phyloP scores from a whole-genome alignment of 139 green algal genomes.

The Chlamydomonas sphaeroides region DNA sequence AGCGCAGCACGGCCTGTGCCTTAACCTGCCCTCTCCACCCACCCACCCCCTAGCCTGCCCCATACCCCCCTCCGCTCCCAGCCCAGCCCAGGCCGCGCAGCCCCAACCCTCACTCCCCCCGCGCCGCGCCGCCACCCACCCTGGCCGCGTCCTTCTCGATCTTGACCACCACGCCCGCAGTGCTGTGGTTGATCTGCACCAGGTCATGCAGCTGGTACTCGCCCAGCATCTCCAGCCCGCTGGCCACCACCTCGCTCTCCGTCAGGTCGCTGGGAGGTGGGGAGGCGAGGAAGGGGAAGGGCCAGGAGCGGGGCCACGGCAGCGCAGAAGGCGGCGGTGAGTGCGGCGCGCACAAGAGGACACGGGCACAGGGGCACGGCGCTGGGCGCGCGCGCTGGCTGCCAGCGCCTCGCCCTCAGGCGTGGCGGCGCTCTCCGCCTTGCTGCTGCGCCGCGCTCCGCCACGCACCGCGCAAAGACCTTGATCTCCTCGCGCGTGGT shows the following conservation, averaged over 20 bases:
- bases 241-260: conserved; percentile 58
- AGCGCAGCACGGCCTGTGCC: no score
- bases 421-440: background rate
- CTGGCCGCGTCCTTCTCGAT: conserved; percentile 74
- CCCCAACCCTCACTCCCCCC: background rate
- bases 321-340: background rate
- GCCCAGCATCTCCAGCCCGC: conserved; percentile 79
- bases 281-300: no score
- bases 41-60: no score
- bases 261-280: conserved; percentile 75
- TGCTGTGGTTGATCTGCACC: conserved; percentile 76
- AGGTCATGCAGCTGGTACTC: conserved; percentile 95
- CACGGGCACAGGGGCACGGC: no score
- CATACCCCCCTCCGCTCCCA: no score
- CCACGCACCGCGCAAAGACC: conserved; percentile 73
- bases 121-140: background rate
- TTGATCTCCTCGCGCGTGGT: conserved; percentile 79
- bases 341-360: no score
- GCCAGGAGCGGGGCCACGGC: background rate
- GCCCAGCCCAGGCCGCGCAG: background rate
- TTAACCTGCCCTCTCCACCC: no score
- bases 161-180: conserved; percentile 76
- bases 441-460: background rate
- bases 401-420: background rate
- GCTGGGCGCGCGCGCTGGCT: no score